Evolutionary conservation across 2,329 filamentous ascomycete species (phyloP).

Genomic region (Trichoderma koningii): DNA sequence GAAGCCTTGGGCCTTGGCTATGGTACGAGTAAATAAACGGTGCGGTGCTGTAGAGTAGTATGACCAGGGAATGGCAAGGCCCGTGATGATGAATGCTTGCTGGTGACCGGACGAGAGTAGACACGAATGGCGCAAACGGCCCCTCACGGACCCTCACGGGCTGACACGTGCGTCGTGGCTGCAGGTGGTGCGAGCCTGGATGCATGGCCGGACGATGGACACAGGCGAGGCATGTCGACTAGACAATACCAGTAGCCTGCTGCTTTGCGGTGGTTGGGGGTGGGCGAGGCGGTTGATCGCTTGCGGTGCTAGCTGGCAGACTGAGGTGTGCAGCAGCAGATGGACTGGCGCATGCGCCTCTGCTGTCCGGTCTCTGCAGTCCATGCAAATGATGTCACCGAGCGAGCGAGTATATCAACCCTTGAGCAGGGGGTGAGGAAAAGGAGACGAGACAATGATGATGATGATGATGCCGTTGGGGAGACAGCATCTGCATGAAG

Average conservation of each 20-base stretch:
- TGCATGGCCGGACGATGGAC: conserved; percentile 13
- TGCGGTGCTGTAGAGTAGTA: background rate
- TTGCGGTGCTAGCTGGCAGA: background rate
- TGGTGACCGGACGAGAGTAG: conserved; percentile 25
- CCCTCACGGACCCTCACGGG: conserved; percentile 36
- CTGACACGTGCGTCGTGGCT: conserved; percentile 40
- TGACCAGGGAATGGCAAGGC: conserved; percentile 20
- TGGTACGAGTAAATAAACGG: no score
- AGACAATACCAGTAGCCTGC: background rate
- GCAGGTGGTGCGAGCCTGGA: conserved; percentile 23
- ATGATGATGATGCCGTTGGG: background rate
- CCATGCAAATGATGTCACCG: conserved; percentile 4
- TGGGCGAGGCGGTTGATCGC: background rate
- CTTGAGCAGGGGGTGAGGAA: background rate
- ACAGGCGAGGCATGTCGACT: conserved; percentile 6
- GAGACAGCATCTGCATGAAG: no score
- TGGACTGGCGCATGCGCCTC: background rate
- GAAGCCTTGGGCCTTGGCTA: no score
- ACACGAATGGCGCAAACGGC: conserved; percentile 27
- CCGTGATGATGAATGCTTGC: background rate
- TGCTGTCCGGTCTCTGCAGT: background rate
- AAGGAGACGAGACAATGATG: background rate
- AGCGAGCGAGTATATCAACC: no score
- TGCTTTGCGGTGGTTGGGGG: conserved; percentile 1
- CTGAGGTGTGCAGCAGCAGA: background rate